Conservation (phyloP, 768 basidiomycete species). For the Lentinula edodes region DNA sequence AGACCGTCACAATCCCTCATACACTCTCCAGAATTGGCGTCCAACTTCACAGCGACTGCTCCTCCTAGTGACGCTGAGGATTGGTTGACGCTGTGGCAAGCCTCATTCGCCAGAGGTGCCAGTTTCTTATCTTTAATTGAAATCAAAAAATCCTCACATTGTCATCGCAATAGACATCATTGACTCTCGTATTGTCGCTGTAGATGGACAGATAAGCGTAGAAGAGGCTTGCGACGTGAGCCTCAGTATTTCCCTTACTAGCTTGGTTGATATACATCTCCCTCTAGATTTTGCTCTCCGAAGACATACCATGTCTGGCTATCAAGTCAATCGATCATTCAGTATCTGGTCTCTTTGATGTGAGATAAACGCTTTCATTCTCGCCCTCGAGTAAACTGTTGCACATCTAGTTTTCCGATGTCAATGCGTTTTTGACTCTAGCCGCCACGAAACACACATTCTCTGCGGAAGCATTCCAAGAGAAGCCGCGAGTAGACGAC, state of each 20-base stretch:
- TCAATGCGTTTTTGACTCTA: conserved; percentile 82
- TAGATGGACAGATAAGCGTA: conserved; percentile 69
- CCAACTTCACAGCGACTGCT: not conserved
- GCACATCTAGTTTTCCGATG: conserved; percentile 62
- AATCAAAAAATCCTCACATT: not conserved
- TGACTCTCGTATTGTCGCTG: conserved; percentile 58
- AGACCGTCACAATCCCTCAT: conserved; percentile 16
- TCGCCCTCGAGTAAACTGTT: not conserved
- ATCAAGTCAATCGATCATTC: conserved; percentile 32
- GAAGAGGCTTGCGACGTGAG: conserved; percentile 80
- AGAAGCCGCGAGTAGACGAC: conserved; percentile 54
- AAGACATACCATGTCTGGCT: conserved; percentile 61
- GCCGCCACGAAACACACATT: conserved; percentile 76
- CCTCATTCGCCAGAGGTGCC: conserved; percentile 53
- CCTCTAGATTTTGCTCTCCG: conserved; percentile 52
- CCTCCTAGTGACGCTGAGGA: conserved; percentile 29
- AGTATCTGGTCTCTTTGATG: conserved; percentile 67
- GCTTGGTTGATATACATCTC: not conserved
- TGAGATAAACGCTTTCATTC: conserved; percentile 26
- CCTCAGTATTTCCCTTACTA: not conserved
- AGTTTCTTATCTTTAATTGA: not conserved
- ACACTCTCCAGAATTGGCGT: not conserved
- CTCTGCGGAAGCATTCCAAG: conserved; percentile 51
- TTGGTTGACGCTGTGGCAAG: conserved; percentile 58
- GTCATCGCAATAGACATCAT: conserved; percentile 49